These are phyloP conservation scores for Leccinum truebloodii DNA, from an alignment of 768 basidiomycete species.

Conservation along the genomic window DNA sequence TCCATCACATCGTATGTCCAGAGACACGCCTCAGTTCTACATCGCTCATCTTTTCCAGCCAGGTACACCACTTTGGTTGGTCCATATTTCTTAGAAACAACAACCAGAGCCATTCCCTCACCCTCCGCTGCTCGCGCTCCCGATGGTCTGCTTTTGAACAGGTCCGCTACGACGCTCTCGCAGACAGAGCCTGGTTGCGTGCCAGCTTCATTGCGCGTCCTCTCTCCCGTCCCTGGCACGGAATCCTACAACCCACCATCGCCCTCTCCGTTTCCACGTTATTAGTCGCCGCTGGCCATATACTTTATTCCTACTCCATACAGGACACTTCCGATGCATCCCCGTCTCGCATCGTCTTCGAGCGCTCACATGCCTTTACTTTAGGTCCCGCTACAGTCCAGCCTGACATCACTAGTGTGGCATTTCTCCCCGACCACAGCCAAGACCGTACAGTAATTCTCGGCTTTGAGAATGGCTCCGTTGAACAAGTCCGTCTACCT, in stretches of 20 bases:
- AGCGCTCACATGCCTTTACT: slow-evolving; percentile 45
- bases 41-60: not conserved
- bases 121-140: slow-evolving; percentile 44
- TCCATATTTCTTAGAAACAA: slow-evolving; percentile 46
- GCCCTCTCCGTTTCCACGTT: slow-evolving; percentile 57
- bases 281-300: slow-evolving; percentile 59
- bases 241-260: slow-evolving; percentile 56
- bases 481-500: slow-evolving; percentile 48
- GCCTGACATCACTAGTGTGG: slow-evolving; percentile 56
- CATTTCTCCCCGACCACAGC: slow-evolving; percentile 47
- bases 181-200: slow-evolving; percentile 55
- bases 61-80: no score
- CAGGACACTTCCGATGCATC: slow-evolving; percentile 28
- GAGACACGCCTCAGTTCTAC: not conserved
- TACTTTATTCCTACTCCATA: slow-evolving; percentile 60
- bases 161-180: slow-evolving; percentile 51
- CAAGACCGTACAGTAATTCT: slow-evolving; percentile 49
- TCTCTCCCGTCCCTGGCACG: slow-evolving; percentile 57
- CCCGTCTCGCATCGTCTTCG: slow-evolving; percentile 48
- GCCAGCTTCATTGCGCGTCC: slow-evolving; percentile 62
- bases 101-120: slow-evolving; percentile 49
- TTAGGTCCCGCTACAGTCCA: slow-evolving; percentile 30
- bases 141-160: slow-evolving; percentile 46
- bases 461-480: slow-evolving; percentile 59
- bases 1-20: slow-evolving; percentile 42